Evolutionary conservation across 2,329 filamentous ascomycete genomes (phyloP).

Genomic region (Elsinoe arachidis): DNA sequence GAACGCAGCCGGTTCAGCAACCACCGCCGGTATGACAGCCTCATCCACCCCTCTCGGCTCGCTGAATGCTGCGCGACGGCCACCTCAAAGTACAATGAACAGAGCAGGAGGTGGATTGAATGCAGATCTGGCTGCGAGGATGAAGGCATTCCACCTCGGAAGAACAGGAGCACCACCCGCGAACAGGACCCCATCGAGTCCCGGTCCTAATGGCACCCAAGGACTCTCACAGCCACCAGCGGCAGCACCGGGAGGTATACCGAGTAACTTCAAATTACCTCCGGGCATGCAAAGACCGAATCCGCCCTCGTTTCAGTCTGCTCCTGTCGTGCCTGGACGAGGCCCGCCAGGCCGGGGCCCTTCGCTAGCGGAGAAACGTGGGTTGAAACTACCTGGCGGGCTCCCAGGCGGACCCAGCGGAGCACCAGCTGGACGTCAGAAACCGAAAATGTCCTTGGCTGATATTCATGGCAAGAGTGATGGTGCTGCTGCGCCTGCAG

Average conservation of each 20-base stretch:
- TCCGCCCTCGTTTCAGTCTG: constrained; percentile 38
- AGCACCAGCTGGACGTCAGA: constrained; percentile 27
- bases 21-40: constrained; percentile 54
- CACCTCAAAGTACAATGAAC: constrained; percentile 32
- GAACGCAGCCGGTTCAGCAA: constrained; percentile 46
- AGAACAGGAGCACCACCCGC: constrained; percentile 49
- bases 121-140: constrained; percentile 56
- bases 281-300: constrained; percentile 29
- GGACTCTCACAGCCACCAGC: constrained; percentile 19
- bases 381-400: constrained; percentile 54
- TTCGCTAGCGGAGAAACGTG: constrained; percentile 60
- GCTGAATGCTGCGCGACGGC: constrained; percentile 57
- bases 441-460: constrained; percentile 35
- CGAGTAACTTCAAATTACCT: constrained; percentile 37
- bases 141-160: constrained; percentile 61
- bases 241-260: constrained; percentile 29
- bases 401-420: constrained; percentile 38
- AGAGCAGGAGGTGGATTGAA: constrained; percentile 41
- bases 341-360: constrained; percentile 35
- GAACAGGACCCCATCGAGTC: constrained; percentile 21
- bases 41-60: constrained; percentile 80
- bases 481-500: constrained; percentile 22
- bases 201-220: constrained; percentile 16
- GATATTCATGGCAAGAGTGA: constrained; percentile 21
- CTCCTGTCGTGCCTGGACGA: constrained; percentile 39